A percentile compares a stretch with the other conserved stretches of the same genome.
phyloP scores from a whole-genome alignment of 2,329 filamentous ascomycete species.

The Diaporthe citrichinensis region DNA sequence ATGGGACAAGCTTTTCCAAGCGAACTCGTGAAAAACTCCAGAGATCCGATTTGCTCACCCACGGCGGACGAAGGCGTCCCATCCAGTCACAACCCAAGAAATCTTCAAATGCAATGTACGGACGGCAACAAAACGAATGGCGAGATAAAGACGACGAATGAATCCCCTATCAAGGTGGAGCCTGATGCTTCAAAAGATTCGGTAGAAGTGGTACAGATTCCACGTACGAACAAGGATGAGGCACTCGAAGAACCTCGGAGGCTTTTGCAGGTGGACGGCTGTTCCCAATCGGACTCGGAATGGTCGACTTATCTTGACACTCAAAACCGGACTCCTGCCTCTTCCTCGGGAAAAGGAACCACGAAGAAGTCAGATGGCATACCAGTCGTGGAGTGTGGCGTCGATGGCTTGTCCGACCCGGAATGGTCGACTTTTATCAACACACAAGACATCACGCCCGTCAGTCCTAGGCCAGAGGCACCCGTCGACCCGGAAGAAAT shows the following conservation, averaged over 20 bases:
- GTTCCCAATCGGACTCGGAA: conserved; percentile 16
- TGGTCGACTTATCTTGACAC: conserved; percentile 31
- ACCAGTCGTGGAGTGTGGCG: conserved; percentile 5
- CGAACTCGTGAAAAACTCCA: neutral
- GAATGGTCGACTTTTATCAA: conserved; percentile 34
- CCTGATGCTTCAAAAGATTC: neutral
- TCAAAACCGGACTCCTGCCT: neutral
- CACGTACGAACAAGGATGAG: neutral
- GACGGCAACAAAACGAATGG: neutral
- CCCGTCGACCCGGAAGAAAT: neutral
- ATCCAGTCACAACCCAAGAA: neutral
- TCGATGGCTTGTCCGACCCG: conserved; percentile 15
- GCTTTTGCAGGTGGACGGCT: neutral
- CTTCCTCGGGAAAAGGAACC: neutral
- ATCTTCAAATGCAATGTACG: neutral
- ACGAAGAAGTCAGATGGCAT: neutral
- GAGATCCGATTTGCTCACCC: neutral
- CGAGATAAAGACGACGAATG: neutral
- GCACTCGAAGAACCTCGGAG: neutral
- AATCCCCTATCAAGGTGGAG: neutral
- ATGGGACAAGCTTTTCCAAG: neutral
- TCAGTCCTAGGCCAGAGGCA: neutral
- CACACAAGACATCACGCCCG: conserved; percentile 27
- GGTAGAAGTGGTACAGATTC: neutral
- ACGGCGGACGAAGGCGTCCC: neutral